phyloP scores from a whole-genome alignment of 2,329 filamentous ascomycete species.

The Clonostachys sp. region DNA sequence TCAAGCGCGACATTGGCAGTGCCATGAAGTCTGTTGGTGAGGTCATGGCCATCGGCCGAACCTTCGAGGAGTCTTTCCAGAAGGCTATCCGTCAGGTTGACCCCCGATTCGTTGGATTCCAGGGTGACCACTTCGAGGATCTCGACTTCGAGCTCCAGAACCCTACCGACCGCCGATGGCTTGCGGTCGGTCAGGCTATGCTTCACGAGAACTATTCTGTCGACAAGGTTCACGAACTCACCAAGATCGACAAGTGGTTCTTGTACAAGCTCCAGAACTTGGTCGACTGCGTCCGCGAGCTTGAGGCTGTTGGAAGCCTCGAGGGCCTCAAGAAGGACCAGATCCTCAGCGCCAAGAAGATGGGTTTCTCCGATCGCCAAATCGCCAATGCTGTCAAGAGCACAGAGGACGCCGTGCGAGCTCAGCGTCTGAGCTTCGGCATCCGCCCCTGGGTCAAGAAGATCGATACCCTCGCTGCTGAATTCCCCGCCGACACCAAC shows the following conservation, averaged over 20 bases:
- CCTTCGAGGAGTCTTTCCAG: slow-evolving; percentile 98
- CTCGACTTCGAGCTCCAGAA: slow-evolving; percentile 86
- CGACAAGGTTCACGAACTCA: slow-evolving; percentile 85
- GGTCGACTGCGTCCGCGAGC: slow-evolving; percentile 81
- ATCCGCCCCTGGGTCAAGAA: slow-evolving; percentile 97
- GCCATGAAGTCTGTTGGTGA: slow-evolving; percentile 99
- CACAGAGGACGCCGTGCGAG: slow-evolving; percentile 86
- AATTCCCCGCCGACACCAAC: slow-evolving; percentile 93
- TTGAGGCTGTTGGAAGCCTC: slow-evolving; percentile 79
- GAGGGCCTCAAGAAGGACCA: slow-evolving; percentile 84
- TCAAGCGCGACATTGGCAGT: slow-evolving; percentile 94
- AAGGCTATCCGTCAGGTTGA: slow-evolving; percentile 98
- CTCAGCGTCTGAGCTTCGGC: slow-evolving; percentile 76
- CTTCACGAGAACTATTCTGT: slow-evolving; percentile 94
- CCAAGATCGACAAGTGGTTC: slow-evolving; percentile 99
- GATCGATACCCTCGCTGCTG: slow-evolving; percentile 95
- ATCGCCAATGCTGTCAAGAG: slow-evolving; percentile 82
- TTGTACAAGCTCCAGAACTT: slow-evolving; percentile 97
- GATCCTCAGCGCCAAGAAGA: slow-evolving; percentile 88
- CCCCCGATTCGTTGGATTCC: slow-evolving; percentile 85
- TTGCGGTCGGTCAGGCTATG: slow-evolving; percentile 97
- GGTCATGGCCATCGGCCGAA: slow-evolving; percentile 98
- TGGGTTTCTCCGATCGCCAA: slow-evolving; percentile 96
- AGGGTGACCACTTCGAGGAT: slow-evolving; percentile 91
- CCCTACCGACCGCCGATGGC: slow-evolving; percentile 93